Percentiles rank a stretch among this genome's conserved stretches.
Conservation (phyloP, 1,139 yeast genomes). For the Lodderomyces metapsilosis region DNA sequence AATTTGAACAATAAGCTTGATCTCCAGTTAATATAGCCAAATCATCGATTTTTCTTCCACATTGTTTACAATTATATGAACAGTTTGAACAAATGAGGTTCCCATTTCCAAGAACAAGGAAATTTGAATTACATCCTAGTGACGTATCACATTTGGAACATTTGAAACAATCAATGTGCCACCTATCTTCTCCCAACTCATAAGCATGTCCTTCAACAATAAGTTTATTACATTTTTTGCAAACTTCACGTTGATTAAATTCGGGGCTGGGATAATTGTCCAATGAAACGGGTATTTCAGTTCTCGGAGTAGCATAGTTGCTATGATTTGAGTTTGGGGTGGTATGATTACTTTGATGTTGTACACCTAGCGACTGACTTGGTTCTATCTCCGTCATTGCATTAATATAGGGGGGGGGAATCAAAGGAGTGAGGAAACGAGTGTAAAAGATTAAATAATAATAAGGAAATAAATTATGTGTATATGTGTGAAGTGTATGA, state of each 20-base stretch:
- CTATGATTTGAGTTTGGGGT: background rate
- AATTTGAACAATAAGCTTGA: constrained; percentile 88
- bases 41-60: constrained; percentile 89
- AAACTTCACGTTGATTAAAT: constrained; percentile 23
- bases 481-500: no score
- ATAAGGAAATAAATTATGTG: no score
- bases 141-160: constrained; percentile 81
- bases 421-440: no score
- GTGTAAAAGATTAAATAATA: no score
- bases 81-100: constrained; percentile 87
- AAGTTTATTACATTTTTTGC: constrained; percentile 44
- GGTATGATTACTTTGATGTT: no score
- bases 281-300: background rate
- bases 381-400: background rate
- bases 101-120: constrained; percentile 90
- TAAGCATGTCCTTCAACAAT: constrained; percentile 78
- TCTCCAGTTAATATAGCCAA: constrained; percentile 95
- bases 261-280: constrained; percentile 1
- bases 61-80: constrained; percentile 83
- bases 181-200: constrained; percentile 84
- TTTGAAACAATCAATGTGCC: constrained; percentile 93
- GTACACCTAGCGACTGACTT: background rate
- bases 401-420: no score
- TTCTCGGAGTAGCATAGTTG: background rate
- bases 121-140: constrained; percentile 84